Evolutionary conservation across 805 yeast genomes (phyloP), one percentile per base, ranked within the genome.

Genomic region (Lachancea kluyveri): DNA sequence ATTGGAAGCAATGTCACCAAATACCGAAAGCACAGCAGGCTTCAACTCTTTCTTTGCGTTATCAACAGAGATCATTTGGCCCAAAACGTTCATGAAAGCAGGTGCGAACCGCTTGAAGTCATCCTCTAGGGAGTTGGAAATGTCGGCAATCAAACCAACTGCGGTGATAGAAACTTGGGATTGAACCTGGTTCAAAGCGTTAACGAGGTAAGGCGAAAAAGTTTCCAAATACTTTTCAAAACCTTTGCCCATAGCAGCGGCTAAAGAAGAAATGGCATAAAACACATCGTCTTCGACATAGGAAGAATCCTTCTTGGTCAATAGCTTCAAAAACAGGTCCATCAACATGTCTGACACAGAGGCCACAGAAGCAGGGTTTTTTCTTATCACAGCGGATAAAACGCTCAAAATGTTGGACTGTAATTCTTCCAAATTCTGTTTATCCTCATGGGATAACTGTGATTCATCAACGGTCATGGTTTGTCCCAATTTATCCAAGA

Each of bases 1-100:
- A 9, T 92, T 78, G 1, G 95, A 74, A 4, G 97, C 96, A 50
- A 92, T 74, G 59, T 92, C 98, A 42, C 98, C 98, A 57, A 92
- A 85, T 50, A 95, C 86, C 8, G 96, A 84, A 44, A 92, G 64
- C 17, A 90, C 85, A 14, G 85, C 70, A 11, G 96, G 96, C 57
- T 84, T 79, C 44, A 90, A 68, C 41, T 86, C 95, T 38, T 84
- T 74, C 53, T 79, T 79, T 12, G 85, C 77, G 35, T 71, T 73
- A 24, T 71, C 68, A 47, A 73, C 73, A 37, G 80, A 75, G 41
- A 92, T 68, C 50, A 77, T 75, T 29, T 71, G 68, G 33, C 95
- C 90, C 52, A 92, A 70, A 28, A 81, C 80, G 31, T 74, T 73
- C 95, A 92, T 87, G 52, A 90, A 72, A 3, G 79, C 81, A 38